Conservation (phyloP, 345 rosid genomes). For the Arabis alpina region DNA sequence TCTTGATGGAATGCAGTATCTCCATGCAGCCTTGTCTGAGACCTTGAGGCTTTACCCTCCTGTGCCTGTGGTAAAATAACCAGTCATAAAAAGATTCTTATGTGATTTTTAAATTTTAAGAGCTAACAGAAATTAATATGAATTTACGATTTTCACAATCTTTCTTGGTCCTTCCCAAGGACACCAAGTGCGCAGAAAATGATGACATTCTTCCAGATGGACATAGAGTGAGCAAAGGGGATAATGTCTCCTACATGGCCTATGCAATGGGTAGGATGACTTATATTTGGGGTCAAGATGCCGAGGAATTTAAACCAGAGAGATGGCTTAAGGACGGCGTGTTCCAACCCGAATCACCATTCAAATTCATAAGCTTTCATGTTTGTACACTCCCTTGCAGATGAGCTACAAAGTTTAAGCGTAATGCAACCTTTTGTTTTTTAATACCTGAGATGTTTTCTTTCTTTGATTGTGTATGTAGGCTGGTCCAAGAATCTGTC, state of each 20-base stretch:
- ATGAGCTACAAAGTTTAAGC: neutral
- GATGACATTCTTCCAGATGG: slow-evolving; percentile 84
- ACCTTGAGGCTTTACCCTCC: slow-evolving; percentile 74
- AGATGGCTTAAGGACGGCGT: slow-evolving; percentile 72
- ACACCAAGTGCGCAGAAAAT: slow-evolving; percentile 57
- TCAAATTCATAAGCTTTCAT: slow-evolving; percentile 75
- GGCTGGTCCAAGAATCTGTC: slow-evolving; percentile 87
- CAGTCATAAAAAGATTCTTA: too few relatives aligned
- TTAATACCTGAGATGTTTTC: slow-evolving; percentile 9
- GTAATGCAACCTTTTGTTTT: neutral
- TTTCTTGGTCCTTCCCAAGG: slow-evolving; percentile 45
- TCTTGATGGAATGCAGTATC: slow-evolving; percentile 71
- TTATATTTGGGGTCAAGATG: slow-evolving; percentile 78
- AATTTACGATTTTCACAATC: neutral
- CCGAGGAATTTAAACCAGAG: slow-evolving; percentile 67
- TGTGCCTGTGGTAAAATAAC: slow-evolving; percentile 56
- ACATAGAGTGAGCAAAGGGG: slow-evolving; percentile 61
- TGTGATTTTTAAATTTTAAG: neutral
- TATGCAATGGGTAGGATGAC: slow-evolving; percentile 88
- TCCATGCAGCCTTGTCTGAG: slow-evolving; percentile 79
- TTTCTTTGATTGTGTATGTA: slow-evolving; percentile 35
- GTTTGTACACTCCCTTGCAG: slow-evolving; percentile 32
- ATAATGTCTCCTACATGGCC: slow-evolving; percentile 55
- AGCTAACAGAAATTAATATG: neutral
- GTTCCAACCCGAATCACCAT: slow-evolving; percentile 67